Conservation (phyloP, 1,284 basidiomycete species). For the Flammula alnicola region DNA sequence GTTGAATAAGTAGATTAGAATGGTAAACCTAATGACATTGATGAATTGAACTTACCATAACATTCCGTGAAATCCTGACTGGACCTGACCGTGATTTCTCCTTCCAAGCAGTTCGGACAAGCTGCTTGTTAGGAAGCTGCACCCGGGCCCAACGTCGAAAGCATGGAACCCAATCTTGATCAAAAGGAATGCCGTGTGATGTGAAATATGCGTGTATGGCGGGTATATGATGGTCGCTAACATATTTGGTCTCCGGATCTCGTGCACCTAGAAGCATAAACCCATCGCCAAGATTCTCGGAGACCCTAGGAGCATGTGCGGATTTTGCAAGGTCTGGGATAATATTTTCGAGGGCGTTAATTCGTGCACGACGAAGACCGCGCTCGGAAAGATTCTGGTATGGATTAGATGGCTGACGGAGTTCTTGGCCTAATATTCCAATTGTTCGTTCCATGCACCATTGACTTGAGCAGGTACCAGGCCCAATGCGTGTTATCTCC, state of each 20-base stretch:
- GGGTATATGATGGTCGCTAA: slow-evolving; percentile 9
- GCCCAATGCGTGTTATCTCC: slow-evolving; percentile 33
- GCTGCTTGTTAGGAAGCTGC: slow-evolving; percentile 35
- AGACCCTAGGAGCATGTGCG: slow-evolving; percentile 6
- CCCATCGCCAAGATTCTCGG: slow-evolving; percentile 23
- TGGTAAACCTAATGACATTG: neutral
- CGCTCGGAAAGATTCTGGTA: slow-evolving; percentile 34
- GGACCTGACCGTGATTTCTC: slow-evolving; percentile 25
- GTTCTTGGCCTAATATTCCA: slow-evolving; percentile 36
- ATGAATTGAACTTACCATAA: slow-evolving; percentile 30
- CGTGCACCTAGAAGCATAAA: slow-evolving; percentile 32
- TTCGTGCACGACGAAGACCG: slow-evolving; percentile 27
- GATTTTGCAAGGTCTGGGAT: slow-evolving; percentile 27
- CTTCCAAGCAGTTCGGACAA: slow-evolving; percentile 33
- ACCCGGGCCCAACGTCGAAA: slow-evolving; percentile 31
- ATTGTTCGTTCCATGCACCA: slow-evolving; percentile 39
- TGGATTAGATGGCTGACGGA: slow-evolving; percentile 33
- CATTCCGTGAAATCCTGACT: slow-evolving; percentile 27
- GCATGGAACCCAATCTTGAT: neutral
- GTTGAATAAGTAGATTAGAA: neutral
- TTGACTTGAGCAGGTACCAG: slow-evolving; percentile 30
- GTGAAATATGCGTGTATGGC: slow-evolving; percentile 7
- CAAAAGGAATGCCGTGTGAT: slow-evolving; percentile 3
- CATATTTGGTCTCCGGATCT: slow-evolving; percentile 19
- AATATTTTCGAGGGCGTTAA: slow-evolving; percentile 33